A percentile compares a stretch with the other conserved stretches of the same genome.
Evolutionary conservation across 1,139 yeast species (phyloP).

Genomic region (Yamadazyma atlantica): DNA sequence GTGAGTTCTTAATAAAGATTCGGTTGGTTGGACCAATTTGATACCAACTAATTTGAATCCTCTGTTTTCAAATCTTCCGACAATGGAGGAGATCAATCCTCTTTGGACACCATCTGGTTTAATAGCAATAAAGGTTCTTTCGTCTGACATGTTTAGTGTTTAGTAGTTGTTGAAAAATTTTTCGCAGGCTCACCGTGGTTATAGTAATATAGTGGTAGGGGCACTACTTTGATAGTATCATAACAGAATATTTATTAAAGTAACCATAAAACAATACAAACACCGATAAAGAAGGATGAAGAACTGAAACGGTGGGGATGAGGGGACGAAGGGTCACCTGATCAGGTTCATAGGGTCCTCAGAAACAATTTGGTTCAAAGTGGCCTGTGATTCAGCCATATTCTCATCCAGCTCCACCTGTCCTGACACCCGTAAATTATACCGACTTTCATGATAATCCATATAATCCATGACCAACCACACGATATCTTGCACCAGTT

Average conservation of each 20-base stretch:
- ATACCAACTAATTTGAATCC: constrained; percentile 97
- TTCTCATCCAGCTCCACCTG: neutral
- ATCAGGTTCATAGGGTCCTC: neutral
- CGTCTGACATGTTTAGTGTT: constrained; percentile 54
- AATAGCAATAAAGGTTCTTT: constrained; percentile 98
- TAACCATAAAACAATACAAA: too few species aligned
- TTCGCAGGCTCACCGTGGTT: neutral
- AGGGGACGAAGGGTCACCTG: too few species aligned
- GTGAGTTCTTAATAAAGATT: constrained; percentile 86
- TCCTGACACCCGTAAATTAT: neutral
- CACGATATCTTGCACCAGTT: neutral
- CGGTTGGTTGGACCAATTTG: constrained; percentile 87
- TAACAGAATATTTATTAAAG: neutral
- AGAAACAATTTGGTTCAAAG: neutral
- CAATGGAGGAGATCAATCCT: constrained; percentile 87
- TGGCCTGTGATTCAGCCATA: neutral
- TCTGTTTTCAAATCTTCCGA: constrained; percentile 93
- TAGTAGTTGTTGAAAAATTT: neutral
- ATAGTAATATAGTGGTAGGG: too few species aligned
- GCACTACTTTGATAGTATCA: neutral
- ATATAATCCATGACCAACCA: constrained; percentile 1
- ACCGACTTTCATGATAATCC: neutral
- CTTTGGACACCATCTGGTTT: constrained; percentile 99
- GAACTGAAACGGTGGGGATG: too few species aligned
- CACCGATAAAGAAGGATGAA: too few species aligned